These are phyloP conservation scores for Phytopythium delawarense DNA, from an alignment of 352 stramenopile species.

Conservation along the genomic window DNA sequence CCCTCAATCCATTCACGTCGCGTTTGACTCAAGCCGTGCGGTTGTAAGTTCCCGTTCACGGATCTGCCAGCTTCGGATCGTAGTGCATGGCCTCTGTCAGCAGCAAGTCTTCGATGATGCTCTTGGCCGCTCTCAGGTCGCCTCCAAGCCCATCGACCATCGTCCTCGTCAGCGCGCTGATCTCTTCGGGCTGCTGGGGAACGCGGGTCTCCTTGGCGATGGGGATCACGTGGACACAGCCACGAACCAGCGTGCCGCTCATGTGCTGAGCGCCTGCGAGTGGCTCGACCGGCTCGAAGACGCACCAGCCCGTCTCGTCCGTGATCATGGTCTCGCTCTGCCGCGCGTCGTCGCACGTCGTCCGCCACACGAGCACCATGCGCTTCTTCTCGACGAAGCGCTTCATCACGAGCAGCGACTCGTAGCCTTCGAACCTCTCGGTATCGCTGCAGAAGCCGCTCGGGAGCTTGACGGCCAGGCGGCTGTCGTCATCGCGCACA, in stretches of 20 bases:
- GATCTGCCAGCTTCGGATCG: background rate
- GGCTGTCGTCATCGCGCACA: background rate
- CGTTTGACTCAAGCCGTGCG: background rate
- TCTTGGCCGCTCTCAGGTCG: background rate
- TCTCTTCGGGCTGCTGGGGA: background rate
- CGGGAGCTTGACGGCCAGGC: constrained; percentile 1
- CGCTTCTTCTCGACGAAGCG: constrained; percentile 5
- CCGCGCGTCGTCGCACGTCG: background rate
- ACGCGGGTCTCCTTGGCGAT: background rate
- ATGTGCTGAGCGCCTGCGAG: background rate
- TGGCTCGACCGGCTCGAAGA: background rate
- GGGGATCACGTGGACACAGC: constrained; percentile 3
- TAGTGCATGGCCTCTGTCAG: background rate
- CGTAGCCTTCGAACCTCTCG: background rate
- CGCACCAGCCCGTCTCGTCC: constrained; percentile 7
- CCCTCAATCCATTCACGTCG: background rate
- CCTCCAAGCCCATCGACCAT: background rate
- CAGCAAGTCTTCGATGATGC: constrained; percentile 4
- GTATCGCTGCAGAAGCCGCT: background rate
- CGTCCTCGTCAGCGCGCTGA: background rate
- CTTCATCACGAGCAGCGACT: background rate
- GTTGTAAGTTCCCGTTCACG: background rate
- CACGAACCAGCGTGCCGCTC: background rate
- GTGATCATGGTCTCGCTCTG: constrained; percentile 2
- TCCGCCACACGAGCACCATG: background rate